phyloP scores from a whole-genome alignment of 345 rosid genomes.

The Iberis pinnata region DNA sequence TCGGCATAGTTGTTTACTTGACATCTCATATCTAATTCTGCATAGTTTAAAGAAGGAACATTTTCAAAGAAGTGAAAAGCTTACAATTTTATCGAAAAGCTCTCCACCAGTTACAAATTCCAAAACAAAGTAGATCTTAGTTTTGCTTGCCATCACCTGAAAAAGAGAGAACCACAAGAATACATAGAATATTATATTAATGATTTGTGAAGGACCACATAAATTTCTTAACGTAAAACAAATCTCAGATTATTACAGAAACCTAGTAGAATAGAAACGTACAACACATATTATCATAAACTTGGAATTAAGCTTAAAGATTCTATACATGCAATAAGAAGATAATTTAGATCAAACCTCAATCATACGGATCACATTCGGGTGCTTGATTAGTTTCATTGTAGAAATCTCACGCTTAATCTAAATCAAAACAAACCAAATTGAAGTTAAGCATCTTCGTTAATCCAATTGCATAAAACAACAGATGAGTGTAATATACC shows the following conservation, averaged over 20 bases:
- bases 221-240: constrained; percentile 5
- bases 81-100: constrained; percentile 96
- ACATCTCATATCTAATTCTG: not conserved
- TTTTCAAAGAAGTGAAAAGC: constrained; percentile 19
- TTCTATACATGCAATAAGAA: no score
- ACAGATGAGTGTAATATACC: constrained; percentile 28
- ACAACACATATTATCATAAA: no score
- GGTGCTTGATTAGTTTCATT: constrained; percentile 84
- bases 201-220: constrained; percentile 18
- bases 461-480: not conserved
- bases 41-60: not conserved
- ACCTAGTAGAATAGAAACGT: no score
- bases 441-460: not conserved
- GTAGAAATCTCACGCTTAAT: constrained; percentile 96
- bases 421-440: constrained; percentile 33
- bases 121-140: constrained; percentile 83
- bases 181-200: constrained; percentile 4
- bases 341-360: constrained; percentile 58
- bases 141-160: constrained; percentile 99
- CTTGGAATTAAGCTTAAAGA: no score
- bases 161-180: constrained; percentile 16
- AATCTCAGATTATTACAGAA: not conserved
- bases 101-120: constrained; percentile 96
- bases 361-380: constrained; percentile 87
- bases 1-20: not conserved